A percentile compares a stretch with the other conserved stretches of the same genome.
Evolutionary conservation across 148 eudicot species (phyloP).

Genomic region (Talinum fruticosum): DNA sequence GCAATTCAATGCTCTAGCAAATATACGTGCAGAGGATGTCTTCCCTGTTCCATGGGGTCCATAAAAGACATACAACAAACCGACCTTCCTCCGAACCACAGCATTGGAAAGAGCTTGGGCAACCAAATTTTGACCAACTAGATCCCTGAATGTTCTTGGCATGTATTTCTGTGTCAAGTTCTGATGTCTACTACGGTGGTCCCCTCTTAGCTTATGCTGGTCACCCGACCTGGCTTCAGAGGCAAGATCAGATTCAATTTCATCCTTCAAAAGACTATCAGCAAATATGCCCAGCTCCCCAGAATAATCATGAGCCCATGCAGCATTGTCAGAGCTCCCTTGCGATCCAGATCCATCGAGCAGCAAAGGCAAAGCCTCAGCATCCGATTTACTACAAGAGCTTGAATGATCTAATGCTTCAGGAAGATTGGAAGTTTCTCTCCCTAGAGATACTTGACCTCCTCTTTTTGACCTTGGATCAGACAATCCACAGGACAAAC

Average conservation of each 20-base stretch:
- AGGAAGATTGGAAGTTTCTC: conserved; percentile 40
- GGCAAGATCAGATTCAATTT: conserved; percentile 67
- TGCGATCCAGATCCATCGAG: conserved; percentile 68
- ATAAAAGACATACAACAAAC: conserved; percentile 73
- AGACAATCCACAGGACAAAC: conserved; percentile 88
- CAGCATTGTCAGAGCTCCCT: conserved; percentile 59
- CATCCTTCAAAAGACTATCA: conserved; percentile 63
- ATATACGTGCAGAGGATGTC: conserved; percentile 86
- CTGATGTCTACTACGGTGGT: conserved; percentile 49
- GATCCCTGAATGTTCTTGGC: conserved; percentile 84
- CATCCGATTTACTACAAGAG: conserved; percentile 50
- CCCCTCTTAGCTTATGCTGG: conserved; percentile 38
- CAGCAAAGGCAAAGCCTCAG: conserved; percentile 70
- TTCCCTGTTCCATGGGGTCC: conserved; percentile 98
- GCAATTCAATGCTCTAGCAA: conserved; percentile 88
- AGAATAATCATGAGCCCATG: conserved; percentile 90
- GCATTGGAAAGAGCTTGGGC: conserved; percentile 91
- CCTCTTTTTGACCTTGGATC: conserved; percentile 65
- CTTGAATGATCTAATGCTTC: conserved; percentile 53
- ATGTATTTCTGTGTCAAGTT: conserved; percentile 81
- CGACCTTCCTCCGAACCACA: conserved; percentile 63
- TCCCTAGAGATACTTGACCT: conserved; percentile 35
- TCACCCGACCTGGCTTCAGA: conserved; percentile 66
- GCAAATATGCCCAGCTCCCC: conserved; percentile 90
- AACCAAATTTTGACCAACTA: conserved; percentile 89